Conservation (phyloP, 2,329 filamentous ascomycete genomes). For the Pseudogymnoascus sp. region DNA sequence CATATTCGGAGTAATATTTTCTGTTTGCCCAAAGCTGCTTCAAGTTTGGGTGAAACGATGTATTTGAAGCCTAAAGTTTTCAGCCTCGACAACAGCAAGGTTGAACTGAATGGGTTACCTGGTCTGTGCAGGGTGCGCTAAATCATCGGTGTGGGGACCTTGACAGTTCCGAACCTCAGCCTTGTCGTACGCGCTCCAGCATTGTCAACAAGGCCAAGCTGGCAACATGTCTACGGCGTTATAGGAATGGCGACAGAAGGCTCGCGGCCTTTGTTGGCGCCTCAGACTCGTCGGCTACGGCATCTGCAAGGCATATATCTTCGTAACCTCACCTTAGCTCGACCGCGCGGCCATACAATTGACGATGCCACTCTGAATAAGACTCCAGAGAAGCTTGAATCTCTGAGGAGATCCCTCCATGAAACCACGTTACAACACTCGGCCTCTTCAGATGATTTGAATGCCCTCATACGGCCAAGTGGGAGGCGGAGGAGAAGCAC, state of each 20-base stretch:
- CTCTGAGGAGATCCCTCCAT: slow-evolving; percentile 29
- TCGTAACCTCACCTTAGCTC: slow-evolving; percentile 69
- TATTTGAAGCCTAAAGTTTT: not conserved
- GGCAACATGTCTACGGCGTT: not conserved
- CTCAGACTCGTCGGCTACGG: slow-evolving; percentile 78
- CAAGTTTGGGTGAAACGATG: not conserved
- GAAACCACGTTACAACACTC: slow-evolving; percentile 46
- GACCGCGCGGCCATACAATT: slow-evolving; percentile 50
- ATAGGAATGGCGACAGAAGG: slow-evolving; percentile 23
- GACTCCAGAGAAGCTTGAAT: slow-evolving; percentile 51
- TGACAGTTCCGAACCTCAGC: slow-evolving; percentile 5
- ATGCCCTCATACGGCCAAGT: slow-evolving; percentile 26
- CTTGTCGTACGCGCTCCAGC: slow-evolving; percentile 1
- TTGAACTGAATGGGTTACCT: not conserved
- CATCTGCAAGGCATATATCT: slow-evolving; percentile 82
- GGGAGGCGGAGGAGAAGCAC: slow-evolving; percentile 49
- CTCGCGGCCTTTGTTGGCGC: slow-evolving; percentile 41
- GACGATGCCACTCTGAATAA: slow-evolving; percentile 69
- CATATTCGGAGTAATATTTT: slow-evolving; percentile 6
- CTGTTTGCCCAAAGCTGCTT: not conserved
- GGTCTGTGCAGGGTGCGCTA: slow-evolving; percentile 6
- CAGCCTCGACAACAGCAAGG: slow-evolving; percentile 3
- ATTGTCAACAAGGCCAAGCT: slow-evolving; percentile 3
- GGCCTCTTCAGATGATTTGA: slow-evolving; percentile 44
- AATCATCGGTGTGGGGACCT: not conserved